phyloP scores from a whole-genome alignment of 306 rosid genomes.

The Castanea sativa region DNA sequence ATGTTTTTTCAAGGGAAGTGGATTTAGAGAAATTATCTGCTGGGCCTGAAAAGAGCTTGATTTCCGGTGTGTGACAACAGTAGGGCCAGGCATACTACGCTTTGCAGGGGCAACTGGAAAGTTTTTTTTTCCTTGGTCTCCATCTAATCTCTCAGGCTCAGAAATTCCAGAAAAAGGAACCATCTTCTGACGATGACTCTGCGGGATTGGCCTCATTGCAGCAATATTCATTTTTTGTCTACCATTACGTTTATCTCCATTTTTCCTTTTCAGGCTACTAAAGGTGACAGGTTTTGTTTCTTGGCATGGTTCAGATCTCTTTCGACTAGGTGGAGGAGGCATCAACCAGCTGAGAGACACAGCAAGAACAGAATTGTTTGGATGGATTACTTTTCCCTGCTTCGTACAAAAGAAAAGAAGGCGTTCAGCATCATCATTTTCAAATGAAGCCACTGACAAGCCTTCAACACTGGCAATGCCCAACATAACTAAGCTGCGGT shows the following conservation, averaged over 20 bases:
- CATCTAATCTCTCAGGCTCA: constrained; percentile 63
- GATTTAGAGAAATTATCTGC: constrained; percentile 87
- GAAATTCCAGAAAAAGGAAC: constrained; percentile 73
- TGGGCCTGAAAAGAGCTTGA: constrained; percentile 84
- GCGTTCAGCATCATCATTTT: constrained; percentile 92
- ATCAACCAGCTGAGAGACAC: constrained; percentile 76
- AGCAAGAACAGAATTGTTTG: constrained; percentile 41
- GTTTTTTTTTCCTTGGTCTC: constrained; percentile 60
- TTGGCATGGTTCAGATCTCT: constrained; percentile 51
- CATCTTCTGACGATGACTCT: constrained; percentile 72
- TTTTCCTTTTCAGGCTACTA: no score
- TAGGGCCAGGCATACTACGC: constrained; percentile 65
- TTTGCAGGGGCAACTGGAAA: constrained; percentile 62
- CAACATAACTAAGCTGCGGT: constrained; percentile 86
- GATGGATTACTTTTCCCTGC: constrained; percentile 35
- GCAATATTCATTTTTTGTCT: constrained; percentile 86
- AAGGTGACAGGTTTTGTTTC: constrained; percentile 32
- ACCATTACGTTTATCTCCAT: constrained; percentile 16
- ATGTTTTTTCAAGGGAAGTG: constrained; percentile 93
- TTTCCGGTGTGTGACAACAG: constrained; percentile 76
- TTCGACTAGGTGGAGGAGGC: constrained; percentile 91
- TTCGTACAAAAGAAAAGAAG: constrained; percentile 77
- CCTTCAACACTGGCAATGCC: constrained; percentile 97
- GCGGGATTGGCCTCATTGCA: constrained; percentile 98
- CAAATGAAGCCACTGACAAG: constrained; percentile 87